phyloP scores from a whole-genome alignment of 2,329 filamentous ascomycete genomes.

The Madurella mycetomatis region DNA sequence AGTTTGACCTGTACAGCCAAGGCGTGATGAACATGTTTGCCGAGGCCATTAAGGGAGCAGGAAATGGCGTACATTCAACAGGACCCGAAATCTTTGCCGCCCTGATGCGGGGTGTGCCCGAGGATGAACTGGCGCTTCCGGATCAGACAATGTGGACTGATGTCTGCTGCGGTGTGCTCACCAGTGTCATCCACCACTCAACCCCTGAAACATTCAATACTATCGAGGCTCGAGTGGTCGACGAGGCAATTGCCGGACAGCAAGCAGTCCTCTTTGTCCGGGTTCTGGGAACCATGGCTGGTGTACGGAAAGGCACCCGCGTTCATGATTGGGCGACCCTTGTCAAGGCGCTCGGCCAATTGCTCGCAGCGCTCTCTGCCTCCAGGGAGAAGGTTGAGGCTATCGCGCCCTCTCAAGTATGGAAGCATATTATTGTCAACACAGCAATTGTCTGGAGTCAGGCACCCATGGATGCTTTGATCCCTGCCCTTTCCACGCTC shows the following conservation, averaged over 20 bases:
- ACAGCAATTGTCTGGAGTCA: constrained; percentile 66
- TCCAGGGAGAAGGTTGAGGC: constrained; percentile 33
- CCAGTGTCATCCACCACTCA: constrained; percentile 78
- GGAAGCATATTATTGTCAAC: constrained; percentile 55
- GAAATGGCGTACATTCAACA: constrained; percentile 55
- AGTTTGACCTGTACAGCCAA: constrained; percentile 69
- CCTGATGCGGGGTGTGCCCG: constrained; percentile 48
- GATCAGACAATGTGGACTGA: constrained; percentile 53
- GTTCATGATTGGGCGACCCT: constrained; percentile 67
- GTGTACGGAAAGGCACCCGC: constrained; percentile 75
- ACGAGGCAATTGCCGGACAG: constrained; percentile 41
- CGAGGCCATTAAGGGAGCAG: constrained; percentile 68
- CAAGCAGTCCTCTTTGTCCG: constrained; percentile 46
- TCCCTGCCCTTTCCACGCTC: constrained; percentile 64
- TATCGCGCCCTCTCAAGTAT: constrained; percentile 42
- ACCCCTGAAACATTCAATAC: constrained; percentile 68
- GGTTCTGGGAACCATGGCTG: constrained; percentile 65
- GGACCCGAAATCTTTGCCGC: constrained; percentile 50
- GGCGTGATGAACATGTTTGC: constrained; percentile 90
- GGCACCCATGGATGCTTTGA: constrained; percentile 73
- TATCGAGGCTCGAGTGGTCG: constrained; percentile 58
- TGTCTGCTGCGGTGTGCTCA: constrained; percentile 70
- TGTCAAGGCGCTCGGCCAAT: constrained; percentile 50
- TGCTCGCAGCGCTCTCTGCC: constrained; percentile 47
- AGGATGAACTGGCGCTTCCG: constrained; percentile 41